phyloP scores from a whole-genome alignment of 192 early-diverging fungal species.

The Backusella liffmaniae region DNA sequence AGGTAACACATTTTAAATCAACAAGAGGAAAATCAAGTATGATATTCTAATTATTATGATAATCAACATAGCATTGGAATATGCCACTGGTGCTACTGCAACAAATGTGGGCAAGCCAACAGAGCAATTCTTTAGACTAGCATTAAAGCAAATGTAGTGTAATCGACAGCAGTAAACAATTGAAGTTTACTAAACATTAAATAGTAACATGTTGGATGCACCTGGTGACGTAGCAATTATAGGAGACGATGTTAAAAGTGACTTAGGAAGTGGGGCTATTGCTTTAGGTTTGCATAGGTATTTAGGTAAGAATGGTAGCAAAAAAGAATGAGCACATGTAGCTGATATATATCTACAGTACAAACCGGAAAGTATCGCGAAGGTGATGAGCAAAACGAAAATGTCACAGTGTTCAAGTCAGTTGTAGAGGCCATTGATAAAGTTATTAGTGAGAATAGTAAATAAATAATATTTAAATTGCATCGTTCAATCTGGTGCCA shows the following conservation, averaged over 20 bases:
- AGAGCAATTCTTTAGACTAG: constrained; percentile 73
- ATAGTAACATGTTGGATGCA: constrained; percentile 28
- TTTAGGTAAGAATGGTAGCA: constrained; percentile 25
- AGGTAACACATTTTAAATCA: constrained; percentile 5
- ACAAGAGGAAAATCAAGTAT: not conserved
- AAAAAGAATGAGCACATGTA: not conserved
- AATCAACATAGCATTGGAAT: constrained; percentile 61
- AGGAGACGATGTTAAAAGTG: constrained; percentile 84
- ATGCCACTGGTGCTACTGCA: constrained; percentile 63
- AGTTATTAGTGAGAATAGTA: constrained; percentile 39
- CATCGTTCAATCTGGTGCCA: too few species aligned
- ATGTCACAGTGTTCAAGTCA: constrained; percentile 50
- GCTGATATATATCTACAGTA: constrained; percentile 38
- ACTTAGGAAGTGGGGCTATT: constrained; percentile 78
- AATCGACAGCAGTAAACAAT: not conserved
- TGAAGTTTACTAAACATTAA: not conserved
- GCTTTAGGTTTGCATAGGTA: constrained; percentile 66
- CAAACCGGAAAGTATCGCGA: constrained; percentile 81
- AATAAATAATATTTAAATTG: not conserved
- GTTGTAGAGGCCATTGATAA: constrained; percentile 68
- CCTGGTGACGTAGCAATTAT: constrained; percentile 74
- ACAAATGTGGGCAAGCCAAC: constrained; percentile 83
- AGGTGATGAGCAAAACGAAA: constrained; percentile 54
- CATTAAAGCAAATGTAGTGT: constrained; percentile 65
- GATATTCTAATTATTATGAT: not conserved